Conservation (phyloP, 1,139 yeast genomes). For the Hyphopichia khmerensis region DNA sequence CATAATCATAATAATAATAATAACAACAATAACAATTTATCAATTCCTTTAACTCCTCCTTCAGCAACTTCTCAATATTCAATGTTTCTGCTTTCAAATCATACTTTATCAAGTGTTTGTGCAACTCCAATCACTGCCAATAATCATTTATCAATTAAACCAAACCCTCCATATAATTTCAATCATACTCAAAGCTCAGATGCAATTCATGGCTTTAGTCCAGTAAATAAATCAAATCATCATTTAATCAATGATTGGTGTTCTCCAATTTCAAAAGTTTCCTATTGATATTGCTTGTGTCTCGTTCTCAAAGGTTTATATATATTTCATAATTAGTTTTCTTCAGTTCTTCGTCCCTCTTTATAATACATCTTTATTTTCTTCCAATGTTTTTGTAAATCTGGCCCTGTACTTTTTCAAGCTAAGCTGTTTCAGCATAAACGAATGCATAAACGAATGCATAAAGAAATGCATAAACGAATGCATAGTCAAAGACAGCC, state of each 20-base stretch:
- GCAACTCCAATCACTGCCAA: conserved; percentile 24
- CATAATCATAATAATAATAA: no score
- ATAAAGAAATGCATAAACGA: no score
- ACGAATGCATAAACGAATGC: no score
- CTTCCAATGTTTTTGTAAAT: no score
- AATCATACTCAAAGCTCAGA: conserved; percentile 3
- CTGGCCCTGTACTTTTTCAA: no score
- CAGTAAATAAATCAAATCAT: neutral
- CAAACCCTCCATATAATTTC: neutral
- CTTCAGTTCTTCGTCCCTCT: neutral
- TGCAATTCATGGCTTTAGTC: conserved; percentile 5
- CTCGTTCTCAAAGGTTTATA: neutral
- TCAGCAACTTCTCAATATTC: conserved; percentile 43
- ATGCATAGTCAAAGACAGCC: no score
- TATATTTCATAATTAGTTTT: neutral
- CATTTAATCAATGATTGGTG: conserved; percentile 1
- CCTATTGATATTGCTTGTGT: neutral
- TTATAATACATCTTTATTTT: no score
- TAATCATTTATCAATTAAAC: neutral
- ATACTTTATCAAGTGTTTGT: conserved; percentile 24
- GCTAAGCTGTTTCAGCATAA: no score
- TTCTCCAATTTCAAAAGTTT: neutral
- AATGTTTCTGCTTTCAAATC: conserved; percentile 28
- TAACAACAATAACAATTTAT: conserved; percentile 2
- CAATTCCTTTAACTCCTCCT: conserved; percentile 39